Evolutionary conservation across 2,329 filamentous ascomycete species (phyloP).

Genomic region (Whalleya microplaca): DNA sequence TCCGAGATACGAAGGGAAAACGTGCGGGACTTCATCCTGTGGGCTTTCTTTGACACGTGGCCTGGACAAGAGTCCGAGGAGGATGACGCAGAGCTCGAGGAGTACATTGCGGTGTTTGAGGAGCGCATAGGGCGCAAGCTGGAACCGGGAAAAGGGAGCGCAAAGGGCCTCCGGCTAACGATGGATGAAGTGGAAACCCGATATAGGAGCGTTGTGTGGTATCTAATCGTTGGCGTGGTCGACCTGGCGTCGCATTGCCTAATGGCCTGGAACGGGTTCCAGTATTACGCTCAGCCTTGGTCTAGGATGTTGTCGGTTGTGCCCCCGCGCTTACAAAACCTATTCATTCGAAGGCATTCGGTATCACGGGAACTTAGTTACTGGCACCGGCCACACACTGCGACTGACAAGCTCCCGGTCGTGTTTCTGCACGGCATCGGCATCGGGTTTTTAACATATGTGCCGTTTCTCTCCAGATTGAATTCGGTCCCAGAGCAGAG

Average conservation of each 20-base stretch:
- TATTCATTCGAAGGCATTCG: slow-evolving; percentile 51
- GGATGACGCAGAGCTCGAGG: slow-evolving; percentile 46
- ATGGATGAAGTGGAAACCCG: slow-evolving; percentile 65
- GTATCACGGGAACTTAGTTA: slow-evolving; percentile 59
- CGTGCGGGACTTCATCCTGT: slow-evolving; percentile 66
- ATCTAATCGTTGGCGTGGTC: slow-evolving; percentile 57
- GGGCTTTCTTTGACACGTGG: slow-evolving; percentile 65
- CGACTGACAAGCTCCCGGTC: slow-evolving; percentile 58
- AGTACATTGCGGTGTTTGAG: slow-evolving; percentile 57
- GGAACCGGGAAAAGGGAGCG: slow-evolving; percentile 57
- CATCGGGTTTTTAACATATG: slow-evolving; percentile 67
- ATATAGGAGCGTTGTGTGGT: slow-evolving; percentile 68
- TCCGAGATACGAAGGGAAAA: slow-evolving; percentile 69
- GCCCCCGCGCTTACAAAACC: slow-evolving; percentile 58
- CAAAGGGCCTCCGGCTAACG: slow-evolving; percentile 64
- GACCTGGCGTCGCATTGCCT: slow-evolving; percentile 54
- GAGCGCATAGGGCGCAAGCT: slow-evolving; percentile 54
- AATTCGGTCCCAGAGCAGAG: slow-evolving; percentile 40
- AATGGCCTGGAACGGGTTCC: slow-evolving; percentile 54
- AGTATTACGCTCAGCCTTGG: slow-evolving; percentile 51
- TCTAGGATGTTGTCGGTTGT: slow-evolving; percentile 51
- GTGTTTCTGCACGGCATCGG: slow-evolving; percentile 75
- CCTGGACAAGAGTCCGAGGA: slow-evolving; percentile 35
- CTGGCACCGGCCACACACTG: slow-evolving; percentile 67
- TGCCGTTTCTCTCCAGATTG: slow-evolving; percentile 58